Evolutionary conservation across 2,329 filamentous ascomycete genomes (phyloP).

Genomic region (Calonectria crousiana): DNA sequence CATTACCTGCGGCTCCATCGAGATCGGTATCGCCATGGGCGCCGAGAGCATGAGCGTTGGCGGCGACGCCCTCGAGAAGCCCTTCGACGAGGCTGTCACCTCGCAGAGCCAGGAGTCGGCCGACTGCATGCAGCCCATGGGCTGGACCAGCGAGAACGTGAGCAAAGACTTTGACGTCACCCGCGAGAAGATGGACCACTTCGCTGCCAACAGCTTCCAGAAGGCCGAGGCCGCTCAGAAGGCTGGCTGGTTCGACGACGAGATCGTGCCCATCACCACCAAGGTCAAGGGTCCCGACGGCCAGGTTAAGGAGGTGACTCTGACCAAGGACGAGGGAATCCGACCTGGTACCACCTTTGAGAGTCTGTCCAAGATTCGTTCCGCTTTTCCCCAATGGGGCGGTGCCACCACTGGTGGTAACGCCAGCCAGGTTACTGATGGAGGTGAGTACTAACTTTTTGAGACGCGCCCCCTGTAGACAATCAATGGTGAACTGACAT

Average conservation of each 20-base stretch:
- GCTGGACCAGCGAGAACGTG: conserved; percentile 97
- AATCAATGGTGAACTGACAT: conserved; percentile 23
- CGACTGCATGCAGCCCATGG: conserved; percentile 97
- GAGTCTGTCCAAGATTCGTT: conserved; percentile 83
- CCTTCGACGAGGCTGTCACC: conserved; percentile 83
- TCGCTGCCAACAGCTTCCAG: conserved; percentile 87
- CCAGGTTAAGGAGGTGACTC: conserved; percentile 79
- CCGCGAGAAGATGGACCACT: conserved; percentile 85
- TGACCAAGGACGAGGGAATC: conserved; percentile 91
- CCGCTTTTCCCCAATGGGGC: conserved; percentile 92
- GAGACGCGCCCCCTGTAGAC: too few species aligned
- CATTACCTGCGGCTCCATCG: conserved; percentile 84
- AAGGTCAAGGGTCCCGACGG: conserved; percentile 88
- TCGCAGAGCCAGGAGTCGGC: conserved; percentile 78
- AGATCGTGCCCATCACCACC: conserved; percentile 90
- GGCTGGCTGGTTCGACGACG: conserved; percentile 90
- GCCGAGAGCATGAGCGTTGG: conserved; percentile 88
- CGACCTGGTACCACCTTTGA: conserved; percentile 91
- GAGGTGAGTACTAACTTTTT: conserved; percentile 63
- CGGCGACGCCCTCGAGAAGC: conserved; percentile 76
- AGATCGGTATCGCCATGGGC: conserved; percentile 88
- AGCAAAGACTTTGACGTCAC: conserved; percentile 89
- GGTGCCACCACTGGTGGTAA: conserved; percentile 91
- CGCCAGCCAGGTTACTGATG: conserved; percentile 94
- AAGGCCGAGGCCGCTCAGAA: conserved; percentile 92